phyloP scores from a whole-genome alignment of 1,284 basidiomycete species.

The Pseudozyma sp. region DNA sequence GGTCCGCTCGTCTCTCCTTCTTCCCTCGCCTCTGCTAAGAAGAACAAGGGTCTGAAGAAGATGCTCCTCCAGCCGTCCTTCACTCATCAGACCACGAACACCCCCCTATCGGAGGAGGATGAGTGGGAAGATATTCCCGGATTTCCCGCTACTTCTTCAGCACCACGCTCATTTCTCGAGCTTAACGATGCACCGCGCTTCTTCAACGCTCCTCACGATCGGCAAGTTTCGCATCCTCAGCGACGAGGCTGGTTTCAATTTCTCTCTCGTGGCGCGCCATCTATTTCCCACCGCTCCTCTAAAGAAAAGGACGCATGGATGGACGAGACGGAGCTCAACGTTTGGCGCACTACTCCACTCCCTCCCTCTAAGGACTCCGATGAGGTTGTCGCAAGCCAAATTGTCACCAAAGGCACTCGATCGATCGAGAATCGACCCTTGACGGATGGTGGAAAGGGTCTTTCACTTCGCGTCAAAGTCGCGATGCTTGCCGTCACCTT shows the following conservation, averaged over 20 bases:
- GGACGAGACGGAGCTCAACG: slow-evolving; percentile 1
- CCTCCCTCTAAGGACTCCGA: not conserved
- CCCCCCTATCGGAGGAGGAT: not conserved
- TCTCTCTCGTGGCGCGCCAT: not conserved
- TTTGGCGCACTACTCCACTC: slow-evolving; percentile 8
- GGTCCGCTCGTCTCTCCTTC: slow-evolving; percentile 36
- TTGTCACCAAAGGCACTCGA: slow-evolving; percentile 6
- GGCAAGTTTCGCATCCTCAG: not conserved
- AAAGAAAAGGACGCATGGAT: not conserved
- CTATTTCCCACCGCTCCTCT: not conserved
- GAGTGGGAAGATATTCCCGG: slow-evolving; percentile 43
- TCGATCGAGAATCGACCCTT: slow-evolving; percentile 34
- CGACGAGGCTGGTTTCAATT: not conserved
- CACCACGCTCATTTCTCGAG: slow-evolving; percentile 25
- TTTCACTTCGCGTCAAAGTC: not conserved
- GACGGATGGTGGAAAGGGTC: not conserved
- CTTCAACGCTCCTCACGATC: slow-evolving; percentile 4
- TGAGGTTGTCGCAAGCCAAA: slow-evolving; percentile 8
- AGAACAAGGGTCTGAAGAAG: slow-evolving; percentile 6
- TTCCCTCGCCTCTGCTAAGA: not conserved
- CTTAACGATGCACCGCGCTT: slow-evolving; percentile 24
- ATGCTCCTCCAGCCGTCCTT: slow-evolving; percentile 10
- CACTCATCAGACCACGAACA: not conserved
- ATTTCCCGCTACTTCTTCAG: not conserved
- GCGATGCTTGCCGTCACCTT: slow-evolving; percentile 3